A percentile compares a stretch with the other conserved stretches of the same genome.
These are phyloP conservation scores for Mycosphaerella sp. DNA, from an alignment of 2,329 filamentous ascomycete species.

Conservation along the genomic window DNA sequence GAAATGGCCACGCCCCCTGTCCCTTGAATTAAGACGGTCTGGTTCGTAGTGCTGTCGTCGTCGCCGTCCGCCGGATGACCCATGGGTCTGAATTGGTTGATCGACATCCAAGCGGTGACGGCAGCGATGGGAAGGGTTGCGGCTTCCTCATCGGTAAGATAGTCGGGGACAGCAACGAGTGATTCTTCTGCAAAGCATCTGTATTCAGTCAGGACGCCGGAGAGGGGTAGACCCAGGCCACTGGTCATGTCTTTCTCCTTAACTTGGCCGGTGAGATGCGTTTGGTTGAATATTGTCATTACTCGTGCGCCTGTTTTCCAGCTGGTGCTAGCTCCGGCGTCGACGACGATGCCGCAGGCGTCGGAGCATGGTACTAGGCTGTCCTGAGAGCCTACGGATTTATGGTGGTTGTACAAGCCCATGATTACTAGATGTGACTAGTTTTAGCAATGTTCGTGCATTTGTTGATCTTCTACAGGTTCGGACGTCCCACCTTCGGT, in stretches of 20 bases:
- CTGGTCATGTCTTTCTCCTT: slow-evolving; percentile 49
- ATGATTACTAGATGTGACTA: slow-evolving; percentile 47
- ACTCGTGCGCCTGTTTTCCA: slow-evolving; percentile 60
- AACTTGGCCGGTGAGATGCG: slow-evolving; percentile 55
- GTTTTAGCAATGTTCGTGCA: not conserved
- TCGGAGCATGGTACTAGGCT: slow-evolving; percentile 61
- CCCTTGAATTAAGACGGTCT: slow-evolving; percentile 38
- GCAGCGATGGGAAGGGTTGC: slow-evolving; percentile 55
- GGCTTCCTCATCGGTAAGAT: slow-evolving; percentile 56
- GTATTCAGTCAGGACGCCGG: slow-evolving; percentile 54
- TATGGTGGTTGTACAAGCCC: slow-evolving; percentile 63
- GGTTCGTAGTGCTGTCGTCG: slow-evolving; percentile 21
- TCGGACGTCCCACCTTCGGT: slow-evolving; percentile 35
- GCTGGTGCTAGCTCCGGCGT: slow-evolving; percentile 40
- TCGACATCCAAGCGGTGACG: slow-evolving; percentile 60
- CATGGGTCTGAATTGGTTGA: slow-evolving; percentile 55
- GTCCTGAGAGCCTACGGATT: slow-evolving; percentile 41
- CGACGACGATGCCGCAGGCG: slow-evolving; percentile 59
- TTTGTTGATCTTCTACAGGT: not conserved
- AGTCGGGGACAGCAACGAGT: slow-evolving; percentile 52
- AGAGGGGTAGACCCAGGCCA: slow-evolving; percentile 56
- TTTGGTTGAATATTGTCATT: slow-evolving; percentile 56
- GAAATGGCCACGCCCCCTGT: slow-evolving; percentile 42
- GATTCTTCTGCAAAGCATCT: slow-evolving; percentile 53
- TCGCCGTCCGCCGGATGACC: slow-evolving; percentile 44